A percentile compares a stretch with the other conserved stretches of the same genome.
phyloP scores from a whole-genome alignment of 2,329 filamentous ascomycete species.

The Aureobasidium sp. region DNA sequence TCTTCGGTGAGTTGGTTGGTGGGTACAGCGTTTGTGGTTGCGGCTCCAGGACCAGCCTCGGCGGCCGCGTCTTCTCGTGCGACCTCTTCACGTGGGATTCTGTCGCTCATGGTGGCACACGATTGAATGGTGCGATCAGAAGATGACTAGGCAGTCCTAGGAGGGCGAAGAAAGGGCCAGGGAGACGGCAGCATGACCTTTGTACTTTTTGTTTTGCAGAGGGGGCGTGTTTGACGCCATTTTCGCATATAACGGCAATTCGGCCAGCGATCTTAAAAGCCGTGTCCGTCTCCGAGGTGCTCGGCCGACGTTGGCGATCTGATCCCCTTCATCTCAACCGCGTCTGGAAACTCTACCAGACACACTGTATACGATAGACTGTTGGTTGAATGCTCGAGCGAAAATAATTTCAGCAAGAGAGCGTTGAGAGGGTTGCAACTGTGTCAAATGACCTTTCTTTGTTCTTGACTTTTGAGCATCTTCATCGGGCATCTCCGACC shows the following conservation, averaged over 20 bases:
- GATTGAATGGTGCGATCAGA: neutral
- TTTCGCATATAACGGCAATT: neutral
- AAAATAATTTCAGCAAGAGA: too few species aligned
- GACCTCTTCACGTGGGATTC: neutral
- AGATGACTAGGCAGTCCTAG: neutral
- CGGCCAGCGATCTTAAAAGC: constrained; percentile 3
- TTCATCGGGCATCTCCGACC: too few species aligned
- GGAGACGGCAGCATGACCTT: constrained; percentile 1
- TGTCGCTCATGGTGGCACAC: constrained; percentile 4
- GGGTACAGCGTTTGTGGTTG: constrained; percentile 19
- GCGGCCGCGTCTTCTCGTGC: constrained; percentile 20
- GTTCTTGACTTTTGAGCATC: neutral
- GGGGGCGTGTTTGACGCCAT: neutral
- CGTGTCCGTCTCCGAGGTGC: neutral
- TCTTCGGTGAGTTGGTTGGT: constrained; percentile 20
- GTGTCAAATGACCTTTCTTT: too few species aligned
- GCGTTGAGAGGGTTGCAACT: too few species aligned
- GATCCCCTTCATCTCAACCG: too few species aligned
- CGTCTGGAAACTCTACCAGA: too few species aligned
- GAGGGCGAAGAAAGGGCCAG: neutral
- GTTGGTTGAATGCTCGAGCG: too few species aligned
- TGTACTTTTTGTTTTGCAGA: constrained; percentile 9
- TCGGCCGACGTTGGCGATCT: neutral
- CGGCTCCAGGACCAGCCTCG: constrained; percentile 20
- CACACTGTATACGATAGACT: too few species aligned